Percentiles rank a stretch among this genome's conserved stretches.
Evolutionary conservation across 2,329 filamentous ascomycete genomes (phyloP).

Genomic region (Cercospora sojina): DNA sequence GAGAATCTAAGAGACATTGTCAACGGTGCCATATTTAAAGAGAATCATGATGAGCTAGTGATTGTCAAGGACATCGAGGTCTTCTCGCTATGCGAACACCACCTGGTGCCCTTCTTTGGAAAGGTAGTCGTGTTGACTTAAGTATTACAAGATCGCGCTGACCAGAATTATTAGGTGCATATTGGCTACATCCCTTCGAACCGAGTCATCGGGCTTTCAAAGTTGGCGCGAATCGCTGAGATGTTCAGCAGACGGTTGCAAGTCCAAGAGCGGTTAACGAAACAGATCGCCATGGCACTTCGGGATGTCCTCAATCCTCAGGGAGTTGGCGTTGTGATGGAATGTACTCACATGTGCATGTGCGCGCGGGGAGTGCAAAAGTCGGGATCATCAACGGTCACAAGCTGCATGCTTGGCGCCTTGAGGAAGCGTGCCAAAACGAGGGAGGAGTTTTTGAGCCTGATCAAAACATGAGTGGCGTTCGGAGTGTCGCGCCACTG

Average conservation of each 20-base stretch:
- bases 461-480: conserved; percentile 1
- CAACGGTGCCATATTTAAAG: conserved; percentile 91
- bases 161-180: conserved; percentile 70
- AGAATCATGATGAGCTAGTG: conserved; percentile 94
- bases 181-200: conserved; percentile 95
- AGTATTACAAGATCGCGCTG: conserved; percentile 1
- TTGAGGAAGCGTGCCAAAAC: conserved; percentile 93
- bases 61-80: conserved; percentile 98
- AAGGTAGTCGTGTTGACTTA: conserved; percentile 59
- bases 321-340: conserved; percentile 96
- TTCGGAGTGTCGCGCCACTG: neutral
- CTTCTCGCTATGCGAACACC: conserved; percentile 93
- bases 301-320: conserved; percentile 91
- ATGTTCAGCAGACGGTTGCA: conserved; percentile 94
- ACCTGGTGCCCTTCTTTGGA: conserved; percentile 92
- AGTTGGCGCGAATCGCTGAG: conserved; percentile 91
- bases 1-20: conserved; percentile 89
- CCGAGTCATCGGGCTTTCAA: conserved; percentile 91
- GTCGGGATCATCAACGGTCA: conserved; percentile 81
- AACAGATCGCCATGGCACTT: conserved; percentile 91
- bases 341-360: conserved; percentile 96
- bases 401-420: conserved; percentile 95
- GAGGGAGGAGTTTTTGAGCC: conserved; percentile 86
- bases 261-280: conserved; percentile 93
- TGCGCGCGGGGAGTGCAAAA: conserved; percentile 98